These are phyloP conservation scores for Clonostachys chloroleuca DNA, from an alignment of 2,329 filamentous ascomycete genomes.

Conservation along the genomic window DNA sequence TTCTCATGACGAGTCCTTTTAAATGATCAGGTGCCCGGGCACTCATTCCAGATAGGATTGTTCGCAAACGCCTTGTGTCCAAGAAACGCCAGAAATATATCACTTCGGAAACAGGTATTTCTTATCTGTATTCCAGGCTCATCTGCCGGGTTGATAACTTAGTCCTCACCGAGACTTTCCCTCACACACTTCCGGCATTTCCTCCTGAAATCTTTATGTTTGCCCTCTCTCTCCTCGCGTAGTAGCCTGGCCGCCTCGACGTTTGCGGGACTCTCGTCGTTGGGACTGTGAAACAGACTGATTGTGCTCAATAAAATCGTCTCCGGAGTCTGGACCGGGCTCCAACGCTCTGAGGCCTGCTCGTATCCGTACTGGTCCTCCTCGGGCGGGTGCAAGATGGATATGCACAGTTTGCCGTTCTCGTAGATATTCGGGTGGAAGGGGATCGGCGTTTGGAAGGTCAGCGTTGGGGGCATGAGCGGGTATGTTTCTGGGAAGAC, in stretches of 20 bases:
- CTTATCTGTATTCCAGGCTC: background rate
- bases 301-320: constrained; percentile 91
- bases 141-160: background rate
- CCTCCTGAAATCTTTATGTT: constrained; percentile 69
- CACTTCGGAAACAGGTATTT: background rate
- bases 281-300: constrained; percentile 86
- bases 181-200: constrained; percentile 74
- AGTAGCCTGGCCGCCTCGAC: constrained; percentile 87
- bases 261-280: constrained; percentile 94
- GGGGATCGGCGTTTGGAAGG: constrained; percentile 75
- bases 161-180: constrained; percentile 62
- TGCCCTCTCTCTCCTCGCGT: constrained; percentile 67
- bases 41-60: too few relatives aligned
- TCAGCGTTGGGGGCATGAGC: constrained; percentile 81
- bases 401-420: constrained; percentile 88
- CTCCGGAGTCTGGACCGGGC: constrained; percentile 89
- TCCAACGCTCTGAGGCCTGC: constrained; percentile 84
- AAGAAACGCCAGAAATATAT: too few relatives aligned
- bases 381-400: constrained; percentile 90
- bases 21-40: too few relatives aligned
- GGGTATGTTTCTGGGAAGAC: constrained; percentile 85
- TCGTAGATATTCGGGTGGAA: constrained; percentile 96
- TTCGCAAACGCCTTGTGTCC: too few relatives aligned
- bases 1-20: too few relatives aligned
- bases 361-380: constrained; percentile 96